A percentile compares a stretch with the other conserved stretches of the same genome.
Conservation (phyloP, 805 yeast species). For the Ogataea paraovalis region DNA sequence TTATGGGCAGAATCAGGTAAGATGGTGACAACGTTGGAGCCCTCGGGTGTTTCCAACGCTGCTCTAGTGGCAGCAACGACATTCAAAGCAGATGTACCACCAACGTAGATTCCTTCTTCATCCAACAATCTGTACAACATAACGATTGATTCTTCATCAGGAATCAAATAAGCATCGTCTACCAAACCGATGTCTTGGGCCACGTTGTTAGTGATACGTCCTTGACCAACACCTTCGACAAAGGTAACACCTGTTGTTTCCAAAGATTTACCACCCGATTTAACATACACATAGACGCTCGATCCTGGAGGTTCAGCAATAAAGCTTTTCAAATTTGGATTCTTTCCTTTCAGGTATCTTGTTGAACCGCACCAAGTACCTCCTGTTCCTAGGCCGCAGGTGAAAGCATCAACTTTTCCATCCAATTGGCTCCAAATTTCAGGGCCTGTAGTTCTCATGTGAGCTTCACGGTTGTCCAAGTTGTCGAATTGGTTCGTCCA, state of each 20-base stretch:
- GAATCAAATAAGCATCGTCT: slow-evolving; percentile 76
- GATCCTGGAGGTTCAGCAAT: slow-evolving; percentile 96
- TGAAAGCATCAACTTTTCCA: slow-evolving; percentile 78
- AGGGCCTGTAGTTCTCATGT: slow-evolving; percentile 87
- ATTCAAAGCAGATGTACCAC: slow-evolving; percentile 88
- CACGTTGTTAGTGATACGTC: slow-evolving; percentile 83
- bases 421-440: slow-evolving; percentile 84
- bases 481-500: slow-evolving; percentile 95
- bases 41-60: slow-evolving; percentile 72
- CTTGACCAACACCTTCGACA: slow-evolving; percentile 97
- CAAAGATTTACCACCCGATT: slow-evolving; percentile 60
- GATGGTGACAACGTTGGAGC: slow-evolving; percentile 78
- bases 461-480: slow-evolving; percentile 83
- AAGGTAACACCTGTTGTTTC: slow-evolving; percentile 80
- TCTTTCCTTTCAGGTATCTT: slow-evolving; percentile 67
- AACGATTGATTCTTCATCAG: slow-evolving; percentile 75
- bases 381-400: slow-evolving; percentile 91
- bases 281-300: slow-evolving; percentile 73
- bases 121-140: slow-evolving; percentile 82
- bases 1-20: slow-evolving; percentile 89
- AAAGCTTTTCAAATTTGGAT: slow-evolving; percentile 56
- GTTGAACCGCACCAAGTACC: slow-evolving; percentile 89
- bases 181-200: slow-evolving; percentile 64
- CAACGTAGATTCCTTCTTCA: slow-evolving; percentile 86
- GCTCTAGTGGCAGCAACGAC: slow-evolving; percentile 84